A percentile compares a stretch with the other conserved stretches of the same genome.
Conservation (phyloP, 768 basidiomycete species). For the Boletellus emodensis region DNA sequence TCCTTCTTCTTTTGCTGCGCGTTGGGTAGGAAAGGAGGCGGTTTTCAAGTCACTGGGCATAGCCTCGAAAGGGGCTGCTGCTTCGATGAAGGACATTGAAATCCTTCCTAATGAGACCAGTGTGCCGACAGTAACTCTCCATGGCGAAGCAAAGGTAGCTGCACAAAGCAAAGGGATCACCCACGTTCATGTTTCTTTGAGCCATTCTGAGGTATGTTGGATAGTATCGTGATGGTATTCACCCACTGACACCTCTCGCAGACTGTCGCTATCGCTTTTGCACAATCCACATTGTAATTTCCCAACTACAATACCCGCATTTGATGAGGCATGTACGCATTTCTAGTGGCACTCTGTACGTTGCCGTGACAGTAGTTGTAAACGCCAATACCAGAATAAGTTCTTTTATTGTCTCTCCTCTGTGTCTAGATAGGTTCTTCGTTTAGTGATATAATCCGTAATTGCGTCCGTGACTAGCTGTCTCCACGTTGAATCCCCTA, state of each 20-base stretch:
- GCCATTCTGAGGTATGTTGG: slow-evolving; percentile 82
- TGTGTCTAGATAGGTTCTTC: slow-evolving; percentile 40
- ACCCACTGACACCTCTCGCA: slow-evolving; percentile 28
- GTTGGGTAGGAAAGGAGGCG: slow-evolving; percentile 98
- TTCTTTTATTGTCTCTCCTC: slow-evolving; percentile 2
- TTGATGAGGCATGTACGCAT: slow-evolving; percentile 4
- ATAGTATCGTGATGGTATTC: slow-evolving; percentile 1
- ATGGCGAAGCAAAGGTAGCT: slow-evolving; percentile 73
- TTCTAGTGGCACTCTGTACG: neutral
- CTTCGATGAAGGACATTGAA: slow-evolving; percentile 97
- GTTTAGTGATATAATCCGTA: slow-evolving; percentile 47
- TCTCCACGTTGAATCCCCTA: slow-evolving; percentile 39
- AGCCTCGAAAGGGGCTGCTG: slow-evolving; percentile 85
- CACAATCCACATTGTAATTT: slow-evolving; percentile 53
- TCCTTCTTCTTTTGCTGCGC: slow-evolving; percentile 87
- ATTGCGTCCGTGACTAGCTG: slow-evolving; percentile 44
- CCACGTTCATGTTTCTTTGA: slow-evolving; percentile 78
- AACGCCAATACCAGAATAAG: slow-evolving; percentile 13
- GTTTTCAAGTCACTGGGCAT: slow-evolving; percentile 94
- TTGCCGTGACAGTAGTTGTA: slow-evolving; percentile 1
- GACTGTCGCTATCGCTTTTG: slow-evolving; percentile 86
- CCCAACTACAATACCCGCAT: neutral
- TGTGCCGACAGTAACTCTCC: slow-evolving; percentile 69
- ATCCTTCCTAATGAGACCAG: slow-evolving; percentile 80
- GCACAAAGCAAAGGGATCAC: slow-evolving; percentile 71